Percentiles rank a stretch among this genome's conserved stretches.
These are phyloP conservation scores for Cladophialophora carrionii DNA, from an alignment of 2,329 filamentous ascomycete genomes.

Conservation along the genomic window DNA sequence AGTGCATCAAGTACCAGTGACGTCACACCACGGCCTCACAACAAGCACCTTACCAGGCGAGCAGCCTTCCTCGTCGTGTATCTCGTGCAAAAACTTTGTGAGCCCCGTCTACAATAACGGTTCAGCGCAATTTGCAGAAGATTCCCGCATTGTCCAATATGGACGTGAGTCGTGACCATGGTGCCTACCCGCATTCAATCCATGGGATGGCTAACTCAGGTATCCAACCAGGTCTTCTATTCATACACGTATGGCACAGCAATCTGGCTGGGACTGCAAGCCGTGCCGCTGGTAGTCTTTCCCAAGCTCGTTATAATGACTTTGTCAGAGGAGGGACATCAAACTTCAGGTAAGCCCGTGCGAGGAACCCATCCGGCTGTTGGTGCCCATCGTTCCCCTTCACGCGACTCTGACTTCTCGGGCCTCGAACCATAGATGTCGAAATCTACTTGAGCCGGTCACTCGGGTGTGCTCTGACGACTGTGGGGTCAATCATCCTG, in stretches of 20 bases:
- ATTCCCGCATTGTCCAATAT: conserved; percentile 6
- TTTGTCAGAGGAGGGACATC: conserved; percentile 60
- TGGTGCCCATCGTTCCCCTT: neutral
- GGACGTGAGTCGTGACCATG: conserved; percentile 21
- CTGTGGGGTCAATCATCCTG: conserved; percentile 66
- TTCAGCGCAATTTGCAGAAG: neutral
- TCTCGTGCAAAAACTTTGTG: neutral
- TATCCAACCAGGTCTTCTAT: conserved; percentile 47
- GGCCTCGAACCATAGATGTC: conserved; percentile 51
- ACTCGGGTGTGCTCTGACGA: conserved; percentile 68
- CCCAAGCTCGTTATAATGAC: conserved; percentile 65
- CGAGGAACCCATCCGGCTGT: neutral
- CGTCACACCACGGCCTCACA: neutral
- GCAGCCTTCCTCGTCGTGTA: neutral
- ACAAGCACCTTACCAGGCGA: neutral
- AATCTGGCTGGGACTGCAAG: conserved; percentile 51
- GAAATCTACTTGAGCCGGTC: conserved; percentile 75
- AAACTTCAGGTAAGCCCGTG: conserved; percentile 54
- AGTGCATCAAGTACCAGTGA: neutral
- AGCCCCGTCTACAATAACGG: neutral
- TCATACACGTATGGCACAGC: conserved; percentile 52
- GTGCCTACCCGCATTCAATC: neutral
- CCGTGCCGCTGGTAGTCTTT: conserved; percentile 59
- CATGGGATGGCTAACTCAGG: neutral
- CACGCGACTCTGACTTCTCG: conserved; percentile 11